Conservation (phyloP, 208 protist genomes). For the Porcisia deanei region DNA sequence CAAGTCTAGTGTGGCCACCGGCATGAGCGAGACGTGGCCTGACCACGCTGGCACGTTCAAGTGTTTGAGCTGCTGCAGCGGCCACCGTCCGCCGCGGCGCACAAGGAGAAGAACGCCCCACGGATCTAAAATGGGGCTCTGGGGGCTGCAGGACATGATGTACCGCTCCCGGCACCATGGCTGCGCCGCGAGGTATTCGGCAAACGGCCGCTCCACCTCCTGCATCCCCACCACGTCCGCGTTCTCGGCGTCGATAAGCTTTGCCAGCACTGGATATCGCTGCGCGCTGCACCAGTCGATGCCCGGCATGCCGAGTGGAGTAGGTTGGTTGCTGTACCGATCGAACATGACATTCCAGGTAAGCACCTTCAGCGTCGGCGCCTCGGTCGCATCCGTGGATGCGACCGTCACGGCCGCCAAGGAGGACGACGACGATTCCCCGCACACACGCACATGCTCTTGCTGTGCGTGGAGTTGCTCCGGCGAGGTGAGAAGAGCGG, state of each 20-base stretch:
- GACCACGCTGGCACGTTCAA: constrained; percentile 88
- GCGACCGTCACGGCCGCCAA: neutral
- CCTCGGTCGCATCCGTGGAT: neutral
- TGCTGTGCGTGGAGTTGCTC: neutral
- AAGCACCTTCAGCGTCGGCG: constrained; percentile 56
- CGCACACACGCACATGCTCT: neutral
- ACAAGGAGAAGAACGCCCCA: constrained; percentile 88
- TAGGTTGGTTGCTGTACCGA: constrained; percentile 87
- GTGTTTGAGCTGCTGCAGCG: constrained; percentile 57
- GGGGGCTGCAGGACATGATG: constrained; percentile 66
- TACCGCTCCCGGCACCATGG: constrained; percentile 76
- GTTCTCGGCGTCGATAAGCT: constrained; percentile 67
- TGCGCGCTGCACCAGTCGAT: constrained; percentile 91
- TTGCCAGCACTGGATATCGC: constrained; percentile 86
- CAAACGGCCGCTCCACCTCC: constrained; percentile 84
- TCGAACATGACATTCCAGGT: constrained; percentile 94
- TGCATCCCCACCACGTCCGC: constrained; percentile 92
- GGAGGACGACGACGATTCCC: neutral
- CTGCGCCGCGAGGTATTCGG: constrained; percentile 66
- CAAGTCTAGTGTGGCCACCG: constrained; percentile 57
- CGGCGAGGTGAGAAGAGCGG: neutral
- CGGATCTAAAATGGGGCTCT: constrained; percentile 60
- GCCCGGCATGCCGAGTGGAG: constrained; percentile 89
- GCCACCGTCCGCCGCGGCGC: constrained; percentile 45
- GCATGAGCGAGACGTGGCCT: constrained; percentile 87